Conservation (phyloP, 495 filamentous ascomycete species). For the Aspergillus haitiensis region DNA sequence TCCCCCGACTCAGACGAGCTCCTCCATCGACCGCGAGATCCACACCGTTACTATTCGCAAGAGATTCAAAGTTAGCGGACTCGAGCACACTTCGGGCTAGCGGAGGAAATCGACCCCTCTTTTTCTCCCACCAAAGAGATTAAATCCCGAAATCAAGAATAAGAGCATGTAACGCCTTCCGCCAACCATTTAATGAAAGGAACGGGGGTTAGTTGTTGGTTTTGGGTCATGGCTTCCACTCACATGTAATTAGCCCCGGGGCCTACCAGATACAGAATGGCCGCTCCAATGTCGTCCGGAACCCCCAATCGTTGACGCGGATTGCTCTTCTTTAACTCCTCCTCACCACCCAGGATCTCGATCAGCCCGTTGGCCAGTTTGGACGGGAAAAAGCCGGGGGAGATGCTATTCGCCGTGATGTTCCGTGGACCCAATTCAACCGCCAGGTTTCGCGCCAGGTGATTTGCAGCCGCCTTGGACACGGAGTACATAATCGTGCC, state of each 20-base stretch:
- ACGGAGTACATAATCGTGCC: slow-evolving; percentile 81
- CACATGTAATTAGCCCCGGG: slow-evolving; percentile 66
- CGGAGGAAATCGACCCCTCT: no score
- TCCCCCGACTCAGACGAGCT: slow-evolving; percentile 7
- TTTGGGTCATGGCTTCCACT: neutral
- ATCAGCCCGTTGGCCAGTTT: slow-evolving; percentile 83
- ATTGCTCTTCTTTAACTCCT: slow-evolving; percentile 58
- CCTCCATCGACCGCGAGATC: slow-evolving; percentile 18
- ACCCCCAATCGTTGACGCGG: slow-evolving; percentile 68
- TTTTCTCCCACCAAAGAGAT: no score
- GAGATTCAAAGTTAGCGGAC: neutral
- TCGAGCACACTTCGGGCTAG: neutral
- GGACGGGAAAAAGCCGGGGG: slow-evolving; percentile 85
- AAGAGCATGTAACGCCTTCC: neutral
- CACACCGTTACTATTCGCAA: slow-evolving; percentile 12
- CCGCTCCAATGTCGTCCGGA: slow-evolving; percentile 81
- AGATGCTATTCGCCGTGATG: slow-evolving; percentile 81
- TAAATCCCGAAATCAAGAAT: no score
- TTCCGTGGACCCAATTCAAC: slow-evolving; percentile 78
- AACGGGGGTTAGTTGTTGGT: neutral
- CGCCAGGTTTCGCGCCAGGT: slow-evolving; percentile 77
- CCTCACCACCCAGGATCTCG: slow-evolving; percentile 63
- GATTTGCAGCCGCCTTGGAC: slow-evolving; percentile 76
- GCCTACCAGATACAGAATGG: slow-evolving; percentile 73
- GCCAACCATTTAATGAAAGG: neutral